A percentile compares a stretch with the other conserved stretches of the same genome.
phyloP scores from a whole-genome alignment of 2,329 filamentous ascomycete genomes.

The Penicillium sp. region DNA sequence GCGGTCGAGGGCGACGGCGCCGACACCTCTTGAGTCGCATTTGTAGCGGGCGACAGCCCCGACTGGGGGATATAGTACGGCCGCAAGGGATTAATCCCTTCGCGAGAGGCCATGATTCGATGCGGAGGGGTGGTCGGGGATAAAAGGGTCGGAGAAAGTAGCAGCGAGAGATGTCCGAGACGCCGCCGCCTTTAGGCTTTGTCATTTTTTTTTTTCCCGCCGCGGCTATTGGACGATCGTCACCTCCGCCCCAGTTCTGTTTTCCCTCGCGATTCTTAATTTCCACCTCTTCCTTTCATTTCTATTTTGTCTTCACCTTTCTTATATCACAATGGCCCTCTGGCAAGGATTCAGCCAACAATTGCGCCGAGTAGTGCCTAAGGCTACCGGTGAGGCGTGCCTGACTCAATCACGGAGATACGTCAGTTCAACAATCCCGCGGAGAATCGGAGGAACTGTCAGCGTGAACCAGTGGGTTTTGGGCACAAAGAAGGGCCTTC shows the following conservation, averaged over 20 bases:
- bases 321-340: constrained; percentile 29
- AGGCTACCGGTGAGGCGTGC: constrained; percentile 53
- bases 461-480: constrained; percentile 12
- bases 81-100: constrained; percentile 59
- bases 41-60: constrained; percentile 52
- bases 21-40: constrained; percentile 29
- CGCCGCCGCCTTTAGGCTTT: constrained; percentile 23
- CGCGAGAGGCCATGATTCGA: constrained; percentile 45
- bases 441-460: constrained; percentile 17
- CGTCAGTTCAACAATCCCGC: constrained; percentile 25
- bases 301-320: constrained; percentile 8
- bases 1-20: constrained; percentile 46
- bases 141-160: constrained; percentile 19
- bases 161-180: constrained; percentile 16
- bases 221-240: constrained; percentile 25
- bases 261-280: constrained; percentile 19
- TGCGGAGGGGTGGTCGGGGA: constrained; percentile 9
- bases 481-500: constrained; percentile 11
- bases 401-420: constrained; percentile 31
- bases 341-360: constrained; percentile 35
- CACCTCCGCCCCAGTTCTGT: constrained; percentile 11
- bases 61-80: constrained; percentile 66
- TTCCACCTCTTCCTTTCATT: constrained; percentile 21
- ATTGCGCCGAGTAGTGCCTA: constrained; percentile 53
- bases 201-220: constrained; percentile 24